Base-by-base conservation (phyloP, 768 basidiomycete species). In the Lentinula guzmanii region DNA sequence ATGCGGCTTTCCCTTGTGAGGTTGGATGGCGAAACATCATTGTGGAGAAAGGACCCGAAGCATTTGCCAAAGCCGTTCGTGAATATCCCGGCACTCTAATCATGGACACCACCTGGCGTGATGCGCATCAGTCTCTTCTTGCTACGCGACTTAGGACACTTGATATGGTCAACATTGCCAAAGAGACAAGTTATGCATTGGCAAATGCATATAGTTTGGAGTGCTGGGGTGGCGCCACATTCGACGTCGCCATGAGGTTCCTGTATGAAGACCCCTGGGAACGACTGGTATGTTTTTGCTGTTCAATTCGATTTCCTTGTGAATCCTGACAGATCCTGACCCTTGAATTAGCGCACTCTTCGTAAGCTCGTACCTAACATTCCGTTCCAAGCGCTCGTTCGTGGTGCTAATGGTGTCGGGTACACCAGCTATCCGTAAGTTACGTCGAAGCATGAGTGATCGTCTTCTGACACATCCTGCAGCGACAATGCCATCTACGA, bases 251-350 rank as follows among this genome's bases (percentile, higher is more conserved):
- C 24, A 97, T 98, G 95, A 89, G 96, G 51, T 98, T 99, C 89
- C 76, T 99, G 72, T 98, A 99, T 72, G 97, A 99, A 73, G 97
- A 99, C 75, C 97, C 97, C 67, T 99, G 97, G 97, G 97, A 98
- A 72, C 87, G 97, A 66, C 77, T 99, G 76, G 92, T 93, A 66
- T 54, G 86, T 75, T 3, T 2, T 21, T n/a, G 4, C 28, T 58
- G 16, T 58, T 21, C 18, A 16, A 1, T 41, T 5, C 24, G 7
- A 24, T 31, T 28, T 45, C 4, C 63, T 13, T 5, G 5, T 33
- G 35, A 37, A 61, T 57, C 37, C 42, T 45, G 52, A 57, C 37
- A 28, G 28, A 28, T 63, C 70, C 58, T 70, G 59, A 37, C 67
- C 5, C 51, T 28, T 28, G 3, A 28, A 28, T 28, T 28, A 94